phyloP scores from a whole-genome alignment of 148 eudicot genomes.

The Fagopyrum homotropicum region DNA sequence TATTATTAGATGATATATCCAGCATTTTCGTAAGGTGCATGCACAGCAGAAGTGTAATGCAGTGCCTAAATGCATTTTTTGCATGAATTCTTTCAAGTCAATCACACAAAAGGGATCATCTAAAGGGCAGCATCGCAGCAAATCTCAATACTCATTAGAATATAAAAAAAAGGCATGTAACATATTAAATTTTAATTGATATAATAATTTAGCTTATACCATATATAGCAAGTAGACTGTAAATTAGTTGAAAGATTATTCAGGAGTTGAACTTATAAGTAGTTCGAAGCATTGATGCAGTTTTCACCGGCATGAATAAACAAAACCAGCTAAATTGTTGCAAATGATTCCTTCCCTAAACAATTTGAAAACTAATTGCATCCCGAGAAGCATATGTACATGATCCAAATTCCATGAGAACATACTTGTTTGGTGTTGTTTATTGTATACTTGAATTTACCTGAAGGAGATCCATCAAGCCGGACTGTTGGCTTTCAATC shows the following conservation, averaged over 20 bases:
- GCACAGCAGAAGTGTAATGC: not conserved
- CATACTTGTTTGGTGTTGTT: not conserved
- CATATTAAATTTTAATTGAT: not conserved
- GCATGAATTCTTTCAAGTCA: not conserved
- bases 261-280: not conserved
- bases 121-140: not conserved
- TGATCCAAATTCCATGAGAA: not conserved
- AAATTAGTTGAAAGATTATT: too few species aligned
- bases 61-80: not conserved
- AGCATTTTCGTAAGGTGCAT: not conserved
- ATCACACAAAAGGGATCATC: not conserved
- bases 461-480: slow-evolving; percentile 79
- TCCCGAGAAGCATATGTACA: not conserved
- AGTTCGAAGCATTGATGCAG: not conserved
- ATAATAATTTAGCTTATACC: too few species aligned
- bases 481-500: slow-evolving; percentile 81
- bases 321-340: not conserved
- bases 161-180: not conserved
- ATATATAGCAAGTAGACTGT: too few species aligned
- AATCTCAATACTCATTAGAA: not conserved
- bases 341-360: not conserved
- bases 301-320: not conserved
- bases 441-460: slow-evolving; percentile 27
- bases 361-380: not conserved
- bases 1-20: slow-evolving; percentile 11